Evolutionary conservation across 1,139 yeast genomes (phyloP), one percentile per base, ranked within the genome.

Genomic region (Yamadazyma sp.): DNA sequence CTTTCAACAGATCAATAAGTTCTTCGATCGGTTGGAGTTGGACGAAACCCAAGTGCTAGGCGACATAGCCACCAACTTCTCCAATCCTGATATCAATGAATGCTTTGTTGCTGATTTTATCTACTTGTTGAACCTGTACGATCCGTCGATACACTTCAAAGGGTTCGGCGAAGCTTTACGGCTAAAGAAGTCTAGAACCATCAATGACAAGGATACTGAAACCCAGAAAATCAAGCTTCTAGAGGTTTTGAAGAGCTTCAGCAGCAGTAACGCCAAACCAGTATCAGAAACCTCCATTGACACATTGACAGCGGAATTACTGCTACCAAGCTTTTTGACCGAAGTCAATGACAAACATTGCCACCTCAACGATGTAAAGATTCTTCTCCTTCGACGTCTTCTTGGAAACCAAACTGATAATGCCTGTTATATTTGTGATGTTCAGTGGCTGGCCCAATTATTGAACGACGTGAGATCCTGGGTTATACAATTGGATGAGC

Each of bases 241-340:
- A 3, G 75, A 69, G 25, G 70, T 70, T 0, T 57, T 71, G 16
- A 59, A 62, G 29, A 57, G 60, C 2, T 71, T 69, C 42, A 72
- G 71, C 10, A 25, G 28, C 28, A n/a, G 28, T n/a, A 25, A 25
- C 15, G 45, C 51, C 32, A 26, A 32, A 15, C 7, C 22, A 4
- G 11, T 11, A 4, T 11, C 18, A 4, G 31, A 9, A 6, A n/a
- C 14, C 5, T 7, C 29, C n/a, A 37, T 45, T 3, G 42, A 32
- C 14, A 41, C 34, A n/a, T 6, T 24, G 6, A 8, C 14, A 2
- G 25, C 31, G 14, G 24, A 32, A 7, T 15, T 24, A 6, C n/a
- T 25, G 13, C 18, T 37, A 11, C 20, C 31, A 16, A 39, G 35
- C 11, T 16, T 24, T n/a, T 25, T 41, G 17, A 20, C n/a, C 3